Conservation (phyloP, 345 rosid genomes). For the Eucalyptus sideroxylon region DNA sequence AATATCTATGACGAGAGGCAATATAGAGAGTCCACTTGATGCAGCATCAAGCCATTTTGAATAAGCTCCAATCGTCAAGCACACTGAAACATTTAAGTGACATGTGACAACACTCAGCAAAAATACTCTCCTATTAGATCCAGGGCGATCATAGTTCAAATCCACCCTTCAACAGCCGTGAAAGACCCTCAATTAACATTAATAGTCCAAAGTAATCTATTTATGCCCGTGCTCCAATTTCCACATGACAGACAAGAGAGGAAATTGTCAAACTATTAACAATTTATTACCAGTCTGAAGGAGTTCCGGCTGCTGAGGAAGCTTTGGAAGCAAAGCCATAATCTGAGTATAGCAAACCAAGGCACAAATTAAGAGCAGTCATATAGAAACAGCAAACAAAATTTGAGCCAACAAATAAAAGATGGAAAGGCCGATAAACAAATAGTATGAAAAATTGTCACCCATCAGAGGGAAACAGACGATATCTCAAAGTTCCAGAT, state of each 20-base stretch:
- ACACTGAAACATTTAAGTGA: conserved; percentile 44
- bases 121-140: background rate
- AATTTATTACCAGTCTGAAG: conserved; percentile 73
- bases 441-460: background rate
- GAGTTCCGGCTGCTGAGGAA: conserved; percentile 84
- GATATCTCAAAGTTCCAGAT: background rate
- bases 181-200: background rate
- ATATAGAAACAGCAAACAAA: background rate
- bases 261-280: background rate
- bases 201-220: background rate
- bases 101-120: background rate
- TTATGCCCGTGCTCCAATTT: background rate
- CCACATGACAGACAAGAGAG: background rate
- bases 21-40: conserved; percentile 54
- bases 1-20: conserved; percentile 62
- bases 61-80: conserved; percentile 94
- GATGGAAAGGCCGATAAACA: background rate
- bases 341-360: conserved; percentile 22
- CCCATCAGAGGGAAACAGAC: background rate
- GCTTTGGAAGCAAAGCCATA: conserved; percentile 74
- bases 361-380: background rate
- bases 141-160: background rate
- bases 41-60: conserved; percentile 95
- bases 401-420: background rate
- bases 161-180: background rate